A percentile compares a stretch with the other conserved stretches of the same genome.
Evolutionary conservation across 352 stramenopile genomes (phyloP).

Genomic region (Phytophthora ramorum): DNA sequence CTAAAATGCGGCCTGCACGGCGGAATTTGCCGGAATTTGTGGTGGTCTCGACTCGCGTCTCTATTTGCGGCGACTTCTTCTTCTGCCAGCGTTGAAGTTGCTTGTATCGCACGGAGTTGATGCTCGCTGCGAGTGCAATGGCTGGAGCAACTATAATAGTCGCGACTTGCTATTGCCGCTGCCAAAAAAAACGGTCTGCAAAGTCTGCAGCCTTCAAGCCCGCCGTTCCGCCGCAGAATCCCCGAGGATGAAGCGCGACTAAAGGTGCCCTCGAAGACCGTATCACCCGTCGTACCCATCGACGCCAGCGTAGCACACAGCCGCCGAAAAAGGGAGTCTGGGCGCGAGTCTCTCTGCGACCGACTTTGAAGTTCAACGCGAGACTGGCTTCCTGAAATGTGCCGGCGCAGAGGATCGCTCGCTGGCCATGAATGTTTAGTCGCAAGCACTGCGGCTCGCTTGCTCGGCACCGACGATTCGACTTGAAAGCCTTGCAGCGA

Average conservation of each 20-base stretch:
- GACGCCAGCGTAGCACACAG: neutral
- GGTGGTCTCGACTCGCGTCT: slow-evolving; percentile 17
- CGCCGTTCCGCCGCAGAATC: neutral
- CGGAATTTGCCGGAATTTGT: slow-evolving; percentile 29
- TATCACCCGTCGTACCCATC: neutral
- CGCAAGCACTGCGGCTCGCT: neutral
- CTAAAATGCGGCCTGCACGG: neutral
- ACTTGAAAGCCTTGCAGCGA: neutral
- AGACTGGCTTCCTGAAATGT: neutral
- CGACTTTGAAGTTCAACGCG: neutral
- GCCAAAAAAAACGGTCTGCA: neutral
- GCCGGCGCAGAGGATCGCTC: neutral
- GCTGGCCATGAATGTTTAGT: neutral
- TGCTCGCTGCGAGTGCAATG: neutral
- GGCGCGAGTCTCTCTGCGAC: neutral
- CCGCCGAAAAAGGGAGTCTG: neutral
- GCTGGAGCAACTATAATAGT: neutral
- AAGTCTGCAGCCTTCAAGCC: neutral
- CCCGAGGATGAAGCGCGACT: neutral
- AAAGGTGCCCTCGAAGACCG: neutral
- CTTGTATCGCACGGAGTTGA: no score
- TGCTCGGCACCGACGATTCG: neutral
- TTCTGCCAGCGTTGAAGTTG: slow-evolving; percentile 13
- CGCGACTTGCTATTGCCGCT: neutral
- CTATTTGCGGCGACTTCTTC: slow-evolving; percentile 11